Base-by-base conservation (phyloP, 139 green algal species). In the Closterium sp. region DNA sequence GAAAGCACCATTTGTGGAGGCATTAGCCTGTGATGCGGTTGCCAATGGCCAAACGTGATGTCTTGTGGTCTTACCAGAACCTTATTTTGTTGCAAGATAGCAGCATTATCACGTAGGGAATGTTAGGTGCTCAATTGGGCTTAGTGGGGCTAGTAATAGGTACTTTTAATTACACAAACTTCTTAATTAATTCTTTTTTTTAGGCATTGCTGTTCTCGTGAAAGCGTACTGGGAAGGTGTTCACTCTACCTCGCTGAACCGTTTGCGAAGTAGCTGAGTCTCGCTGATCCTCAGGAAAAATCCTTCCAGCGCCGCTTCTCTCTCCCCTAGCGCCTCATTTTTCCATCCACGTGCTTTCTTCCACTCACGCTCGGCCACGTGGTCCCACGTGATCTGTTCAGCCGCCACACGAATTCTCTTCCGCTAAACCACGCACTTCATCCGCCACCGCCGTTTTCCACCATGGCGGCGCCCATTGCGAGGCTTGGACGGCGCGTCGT, bases 1-100 rank as follows among this genome's bases (percentile, higher is more conserved):
- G 2, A 91, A 29, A 3, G 30, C 84, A 11, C 28, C 85, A 9
- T 31, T 93, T 85, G 85, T 93, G 24, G 90, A 90, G 29, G 62
- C 62, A 79, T 79, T 79, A 24, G 62, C 62, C 19, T 79, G 62
- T 79, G 62, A 79, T 79, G 62, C 62, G 5, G 19, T 79, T 79
- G 62, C 62, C 17, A 79, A 79, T 79, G 62, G 62, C 62, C 62
- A 79, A 79, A 79, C 62, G 27, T 79, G 62, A 79, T 22, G 19
- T 79, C 1, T 27, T 4, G 17, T 79, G 19, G 62, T 6, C 9
- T 79, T 79, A 79, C n/a, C n/a, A n/a, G n/a, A n/a, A n/a, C 5
- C 17, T 22, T 79, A 79, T 5, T 79, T 13, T 79, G 17, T 79
- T 27, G 17, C 19, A 24, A 27, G 17, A 79, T 70, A 19, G 45